These are phyloP conservation scores for Nemania sp. DNA, from an alignment of 2,329 filamentous ascomycete species.

Conservation along the genomic window DNA sequence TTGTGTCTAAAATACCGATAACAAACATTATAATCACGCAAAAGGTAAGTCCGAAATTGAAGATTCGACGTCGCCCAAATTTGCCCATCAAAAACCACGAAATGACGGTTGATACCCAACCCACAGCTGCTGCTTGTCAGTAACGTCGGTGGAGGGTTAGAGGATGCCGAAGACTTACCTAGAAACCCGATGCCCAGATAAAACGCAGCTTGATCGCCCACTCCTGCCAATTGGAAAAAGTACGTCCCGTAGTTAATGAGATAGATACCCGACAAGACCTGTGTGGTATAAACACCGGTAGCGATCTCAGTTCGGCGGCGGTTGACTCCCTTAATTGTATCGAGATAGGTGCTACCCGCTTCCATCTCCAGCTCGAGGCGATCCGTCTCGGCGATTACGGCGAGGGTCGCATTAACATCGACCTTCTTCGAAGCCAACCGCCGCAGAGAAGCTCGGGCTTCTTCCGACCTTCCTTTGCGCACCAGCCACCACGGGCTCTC, in stretches of 20 bases:
- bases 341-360: conserved; percentile 52
- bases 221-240: conserved; percentile 60
- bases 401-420: conserved; percentile 52
- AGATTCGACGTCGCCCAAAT: conserved; percentile 56
- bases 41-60: conserved; percentile 49
- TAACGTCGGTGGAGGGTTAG: not conserved
- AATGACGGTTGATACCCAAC: conserved; percentile 56
- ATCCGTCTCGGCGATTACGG: conserved; percentile 62
- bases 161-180: conserved; percentile 34
- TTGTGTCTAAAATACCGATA: conserved; percentile 51
- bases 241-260: conserved; percentile 68
- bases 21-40: conserved; percentile 51
- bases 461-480: conserved; percentile 45
- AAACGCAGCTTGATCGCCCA: conserved; percentile 53
- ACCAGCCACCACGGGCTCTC: conserved; percentile 57
- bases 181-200: conserved; percentile 57
- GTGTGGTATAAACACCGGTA: conserved; percentile 65
- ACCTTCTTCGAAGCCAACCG: conserved; percentile 51
- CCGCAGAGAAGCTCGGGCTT: conserved; percentile 46
- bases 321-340: conserved; percentile 55
- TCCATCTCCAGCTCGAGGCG: conserved; percentile 56
- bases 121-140: conserved; percentile 44
- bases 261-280: conserved; percentile 66
- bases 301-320: conserved; percentile 59
- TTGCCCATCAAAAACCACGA: conserved; percentile 55